Percentiles rank a stretch among this genome's conserved stretches.
phyloP scores from a whole-genome alignment of 176 grass and related monocot species.

The Themeda triandra region DNA sequence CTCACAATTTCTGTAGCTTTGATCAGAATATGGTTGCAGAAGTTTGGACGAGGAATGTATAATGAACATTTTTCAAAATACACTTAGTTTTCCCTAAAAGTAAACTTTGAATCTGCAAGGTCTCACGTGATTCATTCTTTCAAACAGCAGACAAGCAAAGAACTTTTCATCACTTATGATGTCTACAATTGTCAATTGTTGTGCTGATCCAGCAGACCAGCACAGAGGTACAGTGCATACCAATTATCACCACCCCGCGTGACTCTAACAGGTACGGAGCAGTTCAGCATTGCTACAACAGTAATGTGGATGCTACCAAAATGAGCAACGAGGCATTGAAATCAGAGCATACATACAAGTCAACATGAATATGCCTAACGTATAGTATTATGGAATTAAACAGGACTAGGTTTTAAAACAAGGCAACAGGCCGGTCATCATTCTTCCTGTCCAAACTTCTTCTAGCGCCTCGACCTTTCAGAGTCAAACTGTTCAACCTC shows the following conservation, averaged over 20 bases:
- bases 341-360: conserved; percentile 43
- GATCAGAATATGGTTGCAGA: too few species aligned
- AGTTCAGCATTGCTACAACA: conserved; percentile 13
- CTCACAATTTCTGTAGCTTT: too few species aligned
- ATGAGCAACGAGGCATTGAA: conserved; percentile 41
- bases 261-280: not conserved
- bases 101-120: not conserved
- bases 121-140: not conserved
- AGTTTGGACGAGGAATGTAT: not conserved
- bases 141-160: not conserved
- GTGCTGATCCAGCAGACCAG: not conserved
- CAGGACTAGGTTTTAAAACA: conserved; percentile 30
- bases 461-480: conserved; percentile 39
- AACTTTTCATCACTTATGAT: not conserved
- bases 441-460: conserved; percentile 80
- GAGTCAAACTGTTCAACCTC: conserved; percentile 37
- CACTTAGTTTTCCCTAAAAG: not conserved
- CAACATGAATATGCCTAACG: conserved; percentile 20
- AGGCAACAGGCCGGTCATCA: conserved; percentile 20
- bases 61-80: not conserved
- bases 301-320: conserved; percentile 5
- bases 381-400: conserved; percentile 21
- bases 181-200: not conserved
- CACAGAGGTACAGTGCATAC: not conserved
- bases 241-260: not conserved